These are phyloP conservation scores for Graphilbum fragrans DNA, from an alignment of 2,329 filamentous ascomycete species.

Conservation along the genomic window DNA sequence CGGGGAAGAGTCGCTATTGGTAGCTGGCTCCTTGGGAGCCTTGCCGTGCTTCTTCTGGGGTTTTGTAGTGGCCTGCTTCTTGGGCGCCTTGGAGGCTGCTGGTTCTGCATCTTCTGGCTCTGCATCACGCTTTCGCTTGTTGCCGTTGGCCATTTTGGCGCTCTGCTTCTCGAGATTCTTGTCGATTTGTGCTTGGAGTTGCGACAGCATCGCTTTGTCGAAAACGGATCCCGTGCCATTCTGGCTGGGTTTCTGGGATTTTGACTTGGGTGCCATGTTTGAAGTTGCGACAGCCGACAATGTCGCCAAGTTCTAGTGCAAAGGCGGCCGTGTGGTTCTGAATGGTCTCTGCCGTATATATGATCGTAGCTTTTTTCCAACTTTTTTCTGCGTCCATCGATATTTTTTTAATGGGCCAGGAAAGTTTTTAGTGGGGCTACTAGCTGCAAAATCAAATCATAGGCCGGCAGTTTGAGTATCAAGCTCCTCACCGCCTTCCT, in stretches of 20 bases:
- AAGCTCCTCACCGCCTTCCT: slow-evolving; percentile 9
- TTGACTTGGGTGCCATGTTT: slow-evolving; percentile 14
- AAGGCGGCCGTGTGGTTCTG: no score
- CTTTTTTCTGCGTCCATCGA: background rate
- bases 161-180: slow-evolving; percentile 31
- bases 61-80: slow-evolving; percentile 18
- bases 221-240: slow-evolving; percentile 20
- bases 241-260: slow-evolving; percentile 22
- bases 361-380: no score
- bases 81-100: slow-evolving; percentile 17
- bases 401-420: slow-evolving; percentile 5
- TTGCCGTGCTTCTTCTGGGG: slow-evolving; percentile 16
- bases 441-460: background rate
- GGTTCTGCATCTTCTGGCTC: background rate
- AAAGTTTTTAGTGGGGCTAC: slow-evolving; percentile 5
- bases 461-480: background rate
- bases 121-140: slow-evolving; percentile 10
- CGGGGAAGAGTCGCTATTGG: slow-evolving; percentile 10
- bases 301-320: no score
- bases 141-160: slow-evolving; percentile 14
- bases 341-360: no score
- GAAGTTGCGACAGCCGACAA: no score
- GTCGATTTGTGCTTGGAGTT: slow-evolving; percentile 46
- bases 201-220: slow-evolving; percentile 36
- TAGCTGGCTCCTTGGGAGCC: slow-evolving; percentile 8